Base-by-base conservation (phyloP, 176 grass and related monocot genomes). In the Chloris gayana region DNA sequence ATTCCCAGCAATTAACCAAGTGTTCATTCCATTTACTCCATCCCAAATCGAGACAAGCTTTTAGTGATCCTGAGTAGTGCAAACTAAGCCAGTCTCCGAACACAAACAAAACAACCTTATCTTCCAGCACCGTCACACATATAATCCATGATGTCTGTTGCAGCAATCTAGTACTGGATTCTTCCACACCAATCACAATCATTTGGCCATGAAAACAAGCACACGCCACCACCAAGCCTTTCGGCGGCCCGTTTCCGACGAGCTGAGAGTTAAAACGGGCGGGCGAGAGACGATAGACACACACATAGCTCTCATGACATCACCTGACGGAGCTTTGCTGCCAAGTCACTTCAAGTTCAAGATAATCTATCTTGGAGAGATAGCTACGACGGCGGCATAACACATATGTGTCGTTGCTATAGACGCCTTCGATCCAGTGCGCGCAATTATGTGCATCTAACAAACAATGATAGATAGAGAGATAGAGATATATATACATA, bases 291-390 rank as follows among this genome's bases (percentile, higher is more conserved):
- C 0, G 9, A 13, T 30, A 30, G 13, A 37, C 21, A 39, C 6
- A 69, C 61, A 82, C 39, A 75, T 72, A 79, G 86, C 75, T 69
- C 67, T 57, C 69, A 82, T 77, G 65, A 44, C 59, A 32, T 84
- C 81, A 63, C 62, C 62, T 6, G 8, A 24, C 7, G 44, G 86
- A 69, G 69, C 86, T 88, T 88, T 80, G 81, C 86, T 68, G 69
- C 81, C 49, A 88, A 88, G 81, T 88, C 86, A 88, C 86, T 88
- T 84, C 75, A 78, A 11, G 33, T 18, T 53, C 75, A 79, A 84
- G 81, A 88, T 80, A 80, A 88, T 78, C 47, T 60, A 88, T 78
- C 47, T 60, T 63, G 31, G 49, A 74, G 2, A 49, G 57, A 68
- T 65, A 82, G n/a, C 59, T 29, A 53, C 22, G 3, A 58, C 54